Evolutionary conservation across 2,329 filamentous ascomycete genomes (phyloP).

Genomic region (Monosporascus sp.): DNA sequence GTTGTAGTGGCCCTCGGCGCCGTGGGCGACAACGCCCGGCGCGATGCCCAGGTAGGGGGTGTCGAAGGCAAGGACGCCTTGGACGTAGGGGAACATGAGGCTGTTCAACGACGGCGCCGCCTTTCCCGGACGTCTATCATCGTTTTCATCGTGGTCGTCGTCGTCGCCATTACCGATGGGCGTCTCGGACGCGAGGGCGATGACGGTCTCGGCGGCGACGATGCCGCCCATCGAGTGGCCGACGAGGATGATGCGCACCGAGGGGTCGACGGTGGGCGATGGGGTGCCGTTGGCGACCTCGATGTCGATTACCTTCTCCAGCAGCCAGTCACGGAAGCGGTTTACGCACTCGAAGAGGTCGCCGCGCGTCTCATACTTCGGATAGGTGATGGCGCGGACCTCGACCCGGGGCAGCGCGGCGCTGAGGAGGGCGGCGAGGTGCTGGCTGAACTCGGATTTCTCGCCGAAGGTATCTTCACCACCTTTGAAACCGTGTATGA

Average conservation of each 20-base stretch:
- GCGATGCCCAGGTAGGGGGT: slow-evolving; percentile 84
- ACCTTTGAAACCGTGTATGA: slow-evolving; percentile 88
- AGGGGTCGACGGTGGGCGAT: slow-evolving; percentile 26
- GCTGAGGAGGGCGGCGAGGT: slow-evolving; percentile 60
- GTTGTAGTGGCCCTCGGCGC: slow-evolving; percentile 81
- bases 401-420: slow-evolving; percentile 63
- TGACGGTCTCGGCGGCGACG: slow-evolving; percentile 81
- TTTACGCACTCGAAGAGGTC: slow-evolving; percentile 66
- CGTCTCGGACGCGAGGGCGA: slow-evolving; percentile 59
- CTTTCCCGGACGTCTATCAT: slow-evolving; percentile 9
- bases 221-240: slow-evolving; percentile 67
- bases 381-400: slow-evolving; percentile 66
- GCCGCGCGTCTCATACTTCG: slow-evolving; percentile 75
- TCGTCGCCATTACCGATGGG: slow-evolving; percentile 38
- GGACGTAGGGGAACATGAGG: slow-evolving; percentile 90
- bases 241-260: slow-evolving; percentile 25
- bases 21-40: slow-evolving; percentile 76
- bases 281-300: slow-evolving; percentile 66
- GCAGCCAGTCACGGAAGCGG: slow-evolving; percentile 76
- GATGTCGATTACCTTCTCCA: slow-evolving; percentile 88
- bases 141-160: slow-evolving; percentile 27
- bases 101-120: slow-evolving; percentile 37
- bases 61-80: slow-evolving; percentile 87
- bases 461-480: slow-evolving; percentile 71
- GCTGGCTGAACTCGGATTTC: slow-evolving; percentile 61